Percentiles rank a stretch among this genome's conserved stretches.
These are phyloP conservation scores for Gossypium gossypioides DNA, from an alignment of 441 rosid species.

Conservation along the genomic window DNA sequence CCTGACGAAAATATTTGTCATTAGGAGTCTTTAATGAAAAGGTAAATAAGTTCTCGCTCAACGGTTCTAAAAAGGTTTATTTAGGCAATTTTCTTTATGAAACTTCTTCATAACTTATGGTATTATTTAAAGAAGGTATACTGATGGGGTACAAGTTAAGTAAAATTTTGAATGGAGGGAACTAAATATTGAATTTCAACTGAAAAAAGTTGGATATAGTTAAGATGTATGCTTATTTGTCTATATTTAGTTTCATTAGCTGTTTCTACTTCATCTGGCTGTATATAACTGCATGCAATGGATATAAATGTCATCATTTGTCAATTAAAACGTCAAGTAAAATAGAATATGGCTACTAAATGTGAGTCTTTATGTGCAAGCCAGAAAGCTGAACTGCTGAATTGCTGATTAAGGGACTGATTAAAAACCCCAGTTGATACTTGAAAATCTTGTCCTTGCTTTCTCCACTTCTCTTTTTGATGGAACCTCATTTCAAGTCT, in stretches of 20 bases:
- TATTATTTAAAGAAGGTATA: neutral
- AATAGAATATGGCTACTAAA: neutral
- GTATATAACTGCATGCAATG: neutral
- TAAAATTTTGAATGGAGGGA: neutral
- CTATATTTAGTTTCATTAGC: neutral
- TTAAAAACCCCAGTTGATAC: neutral
- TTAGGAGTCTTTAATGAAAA: neutral
- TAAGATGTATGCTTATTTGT: neutral
- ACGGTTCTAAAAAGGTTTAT: neutral
- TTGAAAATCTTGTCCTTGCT: neutral
- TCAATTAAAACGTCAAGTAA: neutral
- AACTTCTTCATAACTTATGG: neutral
- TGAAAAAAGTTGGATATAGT: neutral
- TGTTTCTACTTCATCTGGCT: neutral
- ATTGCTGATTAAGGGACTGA: neutral
- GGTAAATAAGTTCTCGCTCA: neutral
- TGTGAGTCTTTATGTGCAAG: neutral
- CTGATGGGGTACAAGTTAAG: neutral
- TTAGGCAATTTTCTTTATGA: neutral
- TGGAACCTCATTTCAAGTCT: neutral
- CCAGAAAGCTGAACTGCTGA: slow-evolving; percentile 4
- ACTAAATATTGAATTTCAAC: neutral
- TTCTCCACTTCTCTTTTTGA: neutral
- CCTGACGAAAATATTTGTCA: slow-evolving; percentile 3
- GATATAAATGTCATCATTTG: neutral